Base-by-base conservation (phyloP, 2,329 filamentous ascomycete genomes). In the Sclerotinia trifoliorum region DNA sequence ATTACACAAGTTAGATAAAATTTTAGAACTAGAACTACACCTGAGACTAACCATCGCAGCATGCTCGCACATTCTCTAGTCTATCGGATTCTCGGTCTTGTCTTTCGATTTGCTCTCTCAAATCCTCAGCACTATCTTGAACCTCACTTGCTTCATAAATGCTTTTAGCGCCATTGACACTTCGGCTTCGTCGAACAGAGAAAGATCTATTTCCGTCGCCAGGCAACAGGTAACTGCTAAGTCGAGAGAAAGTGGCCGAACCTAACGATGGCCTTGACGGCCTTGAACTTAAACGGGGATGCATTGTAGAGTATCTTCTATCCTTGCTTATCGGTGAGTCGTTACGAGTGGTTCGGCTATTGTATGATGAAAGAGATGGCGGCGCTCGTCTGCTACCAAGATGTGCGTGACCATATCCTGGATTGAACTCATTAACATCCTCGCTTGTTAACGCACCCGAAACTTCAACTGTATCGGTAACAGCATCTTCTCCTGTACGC, bases 31-130 rank as follows among this genome's bases (percentile, higher is more conserved):
- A 35, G 7, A 51, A 24, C 15, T 56, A 39, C 32, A 65, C 17
- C 32, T 46, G 21, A n/a, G 29, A 82, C 90, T 86, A 85, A 94
- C 94, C 95, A 85, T 98, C 95, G 80, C 95, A 99, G 81, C 95
- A 99, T 69, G 94, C 94, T 77, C 95, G 86, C 72, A 99, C 95
- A 78, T 99, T 97, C 83, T 98, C 94, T 75, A 98, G 84, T 71
- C 89, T 85, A 77, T 94, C 91, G 35, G 89, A 83, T 73, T 94
- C 91, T 66, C 88, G 83, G 75, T 94, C 90, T 77, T 93, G 89
- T 71, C 86, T 84, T 80, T 94, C 91, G 74, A 94, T 92, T 71
- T 94, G 88, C 71, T 89, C 85, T 68, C 92, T 84, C 68, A 97
- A 78, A 77, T 97, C 93, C 78, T 97, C 93, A 3, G 91, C 91